phyloP scores from a whole-genome alignment of 2,329 filamentous ascomycete species.

The Nigrospora sphaerica region DNA sequence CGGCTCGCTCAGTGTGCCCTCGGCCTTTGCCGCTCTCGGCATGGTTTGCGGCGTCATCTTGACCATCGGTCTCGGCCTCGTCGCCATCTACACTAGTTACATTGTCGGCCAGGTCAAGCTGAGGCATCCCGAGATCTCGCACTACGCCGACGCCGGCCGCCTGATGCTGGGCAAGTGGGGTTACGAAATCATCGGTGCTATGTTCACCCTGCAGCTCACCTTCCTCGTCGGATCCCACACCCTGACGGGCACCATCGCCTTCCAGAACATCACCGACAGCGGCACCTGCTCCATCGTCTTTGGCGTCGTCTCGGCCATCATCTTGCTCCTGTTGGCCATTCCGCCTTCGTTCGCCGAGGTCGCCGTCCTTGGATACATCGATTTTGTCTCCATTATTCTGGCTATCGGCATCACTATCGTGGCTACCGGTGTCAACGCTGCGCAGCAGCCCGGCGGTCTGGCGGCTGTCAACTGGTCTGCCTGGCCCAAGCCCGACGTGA shows the following conservation, averaged over 20 bases:
- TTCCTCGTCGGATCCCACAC: constrained; percentile 60
- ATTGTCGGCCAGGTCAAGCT: constrained; percentile 36
- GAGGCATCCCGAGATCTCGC: constrained; percentile 20
- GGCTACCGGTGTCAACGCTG: constrained; percentile 38
- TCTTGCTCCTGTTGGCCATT: constrained; percentile 47
- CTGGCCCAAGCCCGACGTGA: constrained; percentile 23
- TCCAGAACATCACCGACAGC: constrained; percentile 51
- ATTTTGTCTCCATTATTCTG: constrained; percentile 50
- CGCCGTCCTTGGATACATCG: constrained; percentile 49
- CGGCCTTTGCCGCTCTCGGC: constrained; percentile 44
- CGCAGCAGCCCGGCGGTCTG: constrained; percentile 6
- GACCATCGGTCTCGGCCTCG: constrained; percentile 32
- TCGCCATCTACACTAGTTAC: constrained; percentile 41
- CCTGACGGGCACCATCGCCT: constrained; percentile 53
- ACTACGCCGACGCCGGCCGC: constrained; percentile 48
- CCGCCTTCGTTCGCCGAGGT: constrained; percentile 53
- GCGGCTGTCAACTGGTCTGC: constrained; percentile 20
- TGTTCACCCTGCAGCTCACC: constrained; percentile 49
- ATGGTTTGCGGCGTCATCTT: constrained; percentile 43
- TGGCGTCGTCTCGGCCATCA: constrained; percentile 43
- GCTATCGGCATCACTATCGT: constrained; percentile 55
- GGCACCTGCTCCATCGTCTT: constrained; percentile 52
- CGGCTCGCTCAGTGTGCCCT: constrained; percentile 42
- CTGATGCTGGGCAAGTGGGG: constrained; percentile 46
- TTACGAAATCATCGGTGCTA: constrained; percentile 45